Conservation (phyloP, 495 filamentous ascomycete genomes). For the Penicillium paradoxum region DNA sequence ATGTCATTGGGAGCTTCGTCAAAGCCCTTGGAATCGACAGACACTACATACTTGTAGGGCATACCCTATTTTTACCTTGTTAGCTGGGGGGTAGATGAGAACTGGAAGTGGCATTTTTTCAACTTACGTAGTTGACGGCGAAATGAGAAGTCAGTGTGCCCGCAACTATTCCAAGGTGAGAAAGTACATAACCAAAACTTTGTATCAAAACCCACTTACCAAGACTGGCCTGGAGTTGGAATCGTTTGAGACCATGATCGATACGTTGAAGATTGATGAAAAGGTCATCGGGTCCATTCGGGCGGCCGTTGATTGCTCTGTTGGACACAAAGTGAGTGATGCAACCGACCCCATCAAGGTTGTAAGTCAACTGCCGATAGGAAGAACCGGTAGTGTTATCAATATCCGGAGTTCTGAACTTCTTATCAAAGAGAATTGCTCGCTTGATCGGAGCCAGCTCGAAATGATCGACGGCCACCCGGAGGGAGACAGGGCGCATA, state of each 20-base stretch:
- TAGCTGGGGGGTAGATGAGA: conserved; percentile 4
- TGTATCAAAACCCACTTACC: conserved; percentile 28
- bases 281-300: conserved; percentile 58
- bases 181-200: neutral
- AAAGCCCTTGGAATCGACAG: conserved; percentile 60
- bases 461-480: conserved; percentile 28
- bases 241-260: conserved; percentile 57
- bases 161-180: conserved; percentile 14
- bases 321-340: conserved; percentile 61
- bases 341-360: conserved; percentile 45
- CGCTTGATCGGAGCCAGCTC: conserved; percentile 25
- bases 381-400: conserved; percentile 16
- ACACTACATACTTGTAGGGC: conserved; percentile 76
- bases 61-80: conserved; percentile 52
- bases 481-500: conserved; percentile 28
- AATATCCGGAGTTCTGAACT: conserved; percentile 12
- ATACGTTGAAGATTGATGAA: conserved; percentile 55
- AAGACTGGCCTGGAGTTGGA: conserved; percentile 35
- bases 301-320: conserved; percentile 39
- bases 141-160: conserved; percentile 62
- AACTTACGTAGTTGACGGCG: conserved; percentile 66
- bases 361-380: conserved; percentile 29
- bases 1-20: conserved; percentile 54
- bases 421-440: conserved; percentile 13
- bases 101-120: neutral